phyloP scores from a whole-genome alignment of 768 basidiomycete genomes.

The Mrakia blollopis region DNA sequence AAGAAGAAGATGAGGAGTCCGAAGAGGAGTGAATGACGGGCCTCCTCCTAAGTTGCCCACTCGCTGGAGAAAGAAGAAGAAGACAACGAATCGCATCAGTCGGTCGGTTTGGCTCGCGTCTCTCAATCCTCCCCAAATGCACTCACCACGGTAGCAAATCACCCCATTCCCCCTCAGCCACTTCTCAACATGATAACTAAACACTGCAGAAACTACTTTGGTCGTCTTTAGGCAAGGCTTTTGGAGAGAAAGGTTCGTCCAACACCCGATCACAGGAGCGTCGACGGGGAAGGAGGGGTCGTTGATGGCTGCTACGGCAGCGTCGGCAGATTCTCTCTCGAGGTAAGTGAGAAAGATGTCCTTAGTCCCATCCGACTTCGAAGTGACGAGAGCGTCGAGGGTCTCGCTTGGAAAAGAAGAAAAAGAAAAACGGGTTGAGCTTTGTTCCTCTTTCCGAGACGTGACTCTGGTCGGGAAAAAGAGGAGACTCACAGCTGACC shows the following conservation, averaged over 20 bases:
- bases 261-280: too few relatives aligned
- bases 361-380: neutral
- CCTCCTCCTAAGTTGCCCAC: too few relatives aligned
- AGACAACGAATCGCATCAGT: too few relatives aligned
- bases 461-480: neutral
- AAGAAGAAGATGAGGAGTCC: too few relatives aligned
- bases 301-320: neutral
- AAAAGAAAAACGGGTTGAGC: neutral
- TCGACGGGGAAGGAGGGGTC: neutral
- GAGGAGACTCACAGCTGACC: neutral
- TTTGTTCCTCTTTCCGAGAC: neutral
- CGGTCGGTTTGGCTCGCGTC: too few relatives aligned
- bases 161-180: neutral
- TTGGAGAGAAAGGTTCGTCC: neutral
- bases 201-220: neutral
- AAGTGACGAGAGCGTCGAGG: neutral
- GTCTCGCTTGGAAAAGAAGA: neutral
- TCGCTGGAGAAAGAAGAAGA: too few relatives aligned
- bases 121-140: too few relatives aligned
- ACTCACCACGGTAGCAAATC: too few relatives aligned
- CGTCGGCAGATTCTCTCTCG: neutral
- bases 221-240: neutral
- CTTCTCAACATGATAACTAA: neutral
- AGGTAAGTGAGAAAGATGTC: neutral
- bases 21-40: too few relatives aligned